phyloP scores from a whole-genome alignment of 768 basidiomycete genomes.

The Pulveroboletus ravenelii region DNA sequence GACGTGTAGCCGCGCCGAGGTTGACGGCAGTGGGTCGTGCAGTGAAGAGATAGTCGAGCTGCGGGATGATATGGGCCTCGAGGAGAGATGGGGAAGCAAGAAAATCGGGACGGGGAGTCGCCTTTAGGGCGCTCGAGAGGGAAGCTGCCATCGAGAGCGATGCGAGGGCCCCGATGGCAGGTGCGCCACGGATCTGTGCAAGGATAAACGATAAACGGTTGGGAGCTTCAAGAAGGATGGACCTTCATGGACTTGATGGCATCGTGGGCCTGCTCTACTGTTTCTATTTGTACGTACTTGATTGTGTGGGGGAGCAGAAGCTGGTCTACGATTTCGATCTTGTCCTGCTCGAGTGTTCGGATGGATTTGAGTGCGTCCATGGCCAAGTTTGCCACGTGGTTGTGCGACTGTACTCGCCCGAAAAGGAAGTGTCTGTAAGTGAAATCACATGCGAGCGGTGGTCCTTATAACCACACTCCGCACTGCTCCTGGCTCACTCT shows the following conservation, averaged over 20 bases:
- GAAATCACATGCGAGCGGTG: conserved; percentile 33
- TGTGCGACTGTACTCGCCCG: not conserved
- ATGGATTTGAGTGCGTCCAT: conserved; percentile 38
- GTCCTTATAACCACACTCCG: conserved; percentile 7
- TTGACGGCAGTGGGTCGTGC: conserved; percentile 98
- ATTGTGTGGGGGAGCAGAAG: conserved; percentile 75
- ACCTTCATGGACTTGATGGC: conserved; percentile 98
- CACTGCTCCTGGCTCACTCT: not conserved
- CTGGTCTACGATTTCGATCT: conserved; percentile 88
- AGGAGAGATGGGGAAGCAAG: conserved; percentile 51
- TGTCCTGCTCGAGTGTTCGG: conserved; percentile 36
- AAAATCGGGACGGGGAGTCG: conserved; percentile 47
- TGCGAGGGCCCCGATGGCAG: conserved; percentile 91
- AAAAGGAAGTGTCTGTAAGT: conserved; percentile 15
- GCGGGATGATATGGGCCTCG: conserved; percentile 47
- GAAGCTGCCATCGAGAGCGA: conserved; percentile 70
- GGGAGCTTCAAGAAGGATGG: not conserved
- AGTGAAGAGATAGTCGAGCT: conserved; percentile 70
- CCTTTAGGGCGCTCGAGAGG: conserved; percentile 49
- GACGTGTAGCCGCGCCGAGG: conserved; percentile 77
- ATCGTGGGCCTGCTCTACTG: conserved; percentile 80
- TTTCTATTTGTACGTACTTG: conserved; percentile 62
- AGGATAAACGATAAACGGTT: not conserved
- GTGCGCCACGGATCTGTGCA: conserved; percentile 80
- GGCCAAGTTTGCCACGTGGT: not conserved